phyloP scores from a whole-genome alignment of 1,284 basidiomycete genomes.

The Boletus smithii region DNA sequence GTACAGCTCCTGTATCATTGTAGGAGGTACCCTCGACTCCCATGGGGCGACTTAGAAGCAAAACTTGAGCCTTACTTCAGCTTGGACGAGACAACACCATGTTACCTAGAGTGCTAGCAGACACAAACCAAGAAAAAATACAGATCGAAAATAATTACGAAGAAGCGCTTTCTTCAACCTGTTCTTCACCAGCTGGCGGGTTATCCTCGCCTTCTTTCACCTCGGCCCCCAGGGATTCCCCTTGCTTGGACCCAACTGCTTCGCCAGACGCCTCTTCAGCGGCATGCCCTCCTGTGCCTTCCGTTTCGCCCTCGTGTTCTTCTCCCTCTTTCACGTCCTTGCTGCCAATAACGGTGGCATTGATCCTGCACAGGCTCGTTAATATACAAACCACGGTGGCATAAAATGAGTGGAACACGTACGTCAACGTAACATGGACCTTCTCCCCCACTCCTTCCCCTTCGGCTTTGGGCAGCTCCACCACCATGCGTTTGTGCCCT shows the following conservation, averaged over 20 bases:
- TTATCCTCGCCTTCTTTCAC: slow-evolving; percentile 22
- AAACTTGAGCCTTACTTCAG: too few species aligned
- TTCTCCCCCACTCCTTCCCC: slow-evolving; percentile 53
- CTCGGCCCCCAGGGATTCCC: slow-evolving; percentile 7
- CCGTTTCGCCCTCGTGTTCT: slow-evolving; percentile 25
- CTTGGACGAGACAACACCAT: not conserved
- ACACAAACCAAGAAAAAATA: slow-evolving; percentile 11
- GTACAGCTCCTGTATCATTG: too few species aligned
- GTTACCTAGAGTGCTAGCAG: not conserved
- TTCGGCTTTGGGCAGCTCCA: slow-evolving; percentile 56
- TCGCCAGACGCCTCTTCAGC: slow-evolving; percentile 20
- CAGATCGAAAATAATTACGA: slow-evolving; percentile 14
- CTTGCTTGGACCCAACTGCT: slow-evolving; percentile 13
- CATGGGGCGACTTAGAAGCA: too few species aligned
- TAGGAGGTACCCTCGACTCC: too few species aligned
- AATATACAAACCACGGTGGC: not conserved
- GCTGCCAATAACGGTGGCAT: slow-evolving; percentile 73
- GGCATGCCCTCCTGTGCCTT: slow-evolving; percentile 18
- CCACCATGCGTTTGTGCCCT: slow-evolving; percentile 60
- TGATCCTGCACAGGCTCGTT: slow-evolving; percentile 47
- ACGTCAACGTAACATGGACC: slow-evolving; percentile 75
- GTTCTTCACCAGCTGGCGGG: slow-evolving; percentile 17
- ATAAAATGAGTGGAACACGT: slow-evolving; percentile 31
- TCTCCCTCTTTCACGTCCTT: slow-evolving; percentile 50
- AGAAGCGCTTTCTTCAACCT: slow-evolving; percentile 16